Evolutionary conservation across 2,329 filamentous ascomycete genomes (phyloP), one percentile per base, ranked within the genome.

Genomic region (Pseudogymnoascus destructans): DNA sequence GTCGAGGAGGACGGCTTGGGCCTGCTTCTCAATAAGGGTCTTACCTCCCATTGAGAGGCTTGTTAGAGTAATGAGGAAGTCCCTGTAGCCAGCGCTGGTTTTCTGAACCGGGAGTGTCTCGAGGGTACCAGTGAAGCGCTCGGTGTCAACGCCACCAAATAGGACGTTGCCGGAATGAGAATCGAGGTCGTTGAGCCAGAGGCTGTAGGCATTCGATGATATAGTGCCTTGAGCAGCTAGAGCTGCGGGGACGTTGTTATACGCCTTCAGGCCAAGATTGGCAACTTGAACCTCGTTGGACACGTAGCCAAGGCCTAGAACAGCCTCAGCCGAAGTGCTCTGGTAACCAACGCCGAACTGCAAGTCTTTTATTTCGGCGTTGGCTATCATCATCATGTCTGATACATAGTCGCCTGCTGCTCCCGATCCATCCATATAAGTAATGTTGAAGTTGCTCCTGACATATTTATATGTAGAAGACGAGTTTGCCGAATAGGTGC

Each of bases 241-340:
- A 60, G 79, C 79, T 40, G 79, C 77, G 1, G 86, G 86, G 5
- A 91, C 73, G 68, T 90, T 91, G 42, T 80, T 71, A 70, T 91
- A 91, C 0, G 79, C 59, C 3, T 71, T 59, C 59, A 74, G 70
- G 5, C 77, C 74, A 7, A 75, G 78, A 62, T 80, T 75, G 57
- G 77, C 77, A 49, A 87, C 81, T 64, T 85, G 81, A 10, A 86
- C 87, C 72, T 96, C 91, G 69, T 95, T 93, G 63, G 77, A 70
- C 0, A 78, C 69, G 69, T 95, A 96, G 5, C 91, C 91, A 61
- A 97, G 86, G 15, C 91, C 91, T 17, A 96, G 71, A 40, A 97
- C 89, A 36, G 88, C 88, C 69, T 95, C 80, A 57, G 71, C 61
- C 5, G 79, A 79, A 7, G 74, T 73, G 68, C 78, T 82, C 6